Evolutionary conservation across 495 filamentous ascomycete genomes (phyloP).

Genomic region (Tirmania nivea): DNA sequence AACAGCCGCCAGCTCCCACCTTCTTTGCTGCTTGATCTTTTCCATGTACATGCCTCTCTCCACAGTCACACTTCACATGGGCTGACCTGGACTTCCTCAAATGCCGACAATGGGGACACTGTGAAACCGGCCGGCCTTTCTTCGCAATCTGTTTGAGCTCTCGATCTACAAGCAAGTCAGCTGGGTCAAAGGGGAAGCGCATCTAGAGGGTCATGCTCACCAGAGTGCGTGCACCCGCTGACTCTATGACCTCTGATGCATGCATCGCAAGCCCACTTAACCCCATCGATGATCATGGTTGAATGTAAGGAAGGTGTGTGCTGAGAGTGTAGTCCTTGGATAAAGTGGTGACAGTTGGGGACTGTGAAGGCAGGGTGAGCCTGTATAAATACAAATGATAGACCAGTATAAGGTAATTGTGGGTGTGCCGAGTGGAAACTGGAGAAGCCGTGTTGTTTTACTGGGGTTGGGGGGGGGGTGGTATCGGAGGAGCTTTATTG

Average conservation of each 20-base stretch:
- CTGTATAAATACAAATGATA: too few species aligned
- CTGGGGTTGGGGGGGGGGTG: not conserved
- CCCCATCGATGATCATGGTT: slow-evolving; percentile 20
- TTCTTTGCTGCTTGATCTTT: slow-evolving; percentile 9
- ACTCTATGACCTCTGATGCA: slow-evolving; percentile 85
- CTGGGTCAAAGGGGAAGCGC: slow-evolving; percentile 6
- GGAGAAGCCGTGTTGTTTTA: not conserved
- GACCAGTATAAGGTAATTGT: too few species aligned
- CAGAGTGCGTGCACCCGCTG: slow-evolving; percentile 79
- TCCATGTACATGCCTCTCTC: slow-evolving; percentile 41
- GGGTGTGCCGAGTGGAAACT: too few species aligned
- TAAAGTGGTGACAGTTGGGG: not conserved
- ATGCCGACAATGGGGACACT: slow-evolving; percentile 91
- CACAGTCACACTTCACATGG: slow-evolving; percentile 94
- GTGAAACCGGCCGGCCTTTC: slow-evolving; percentile 92
- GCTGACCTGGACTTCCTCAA: slow-evolving; percentile 93
- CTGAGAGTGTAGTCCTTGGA: slow-evolving; percentile 3
- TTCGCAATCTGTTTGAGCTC: slow-evolving; percentile 91
- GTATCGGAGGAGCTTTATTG: not conserved
- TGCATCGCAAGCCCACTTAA: slow-evolving; percentile 47
- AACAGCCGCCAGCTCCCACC: slow-evolving; percentile 17
- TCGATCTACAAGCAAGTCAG: slow-evolving; percentile 41
- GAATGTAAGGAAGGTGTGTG: slow-evolving; percentile 11
- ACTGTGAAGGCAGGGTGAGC: not conserved
- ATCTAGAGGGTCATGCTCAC: slow-evolving; percentile 30